A percentile compares a stretch with the other conserved stretches of the same genome.
These are phyloP conservation scores for Neurospora sp. DNA, from an alignment of 495 filamentous ascomycete genomes.

Conservation along the genomic window DNA sequence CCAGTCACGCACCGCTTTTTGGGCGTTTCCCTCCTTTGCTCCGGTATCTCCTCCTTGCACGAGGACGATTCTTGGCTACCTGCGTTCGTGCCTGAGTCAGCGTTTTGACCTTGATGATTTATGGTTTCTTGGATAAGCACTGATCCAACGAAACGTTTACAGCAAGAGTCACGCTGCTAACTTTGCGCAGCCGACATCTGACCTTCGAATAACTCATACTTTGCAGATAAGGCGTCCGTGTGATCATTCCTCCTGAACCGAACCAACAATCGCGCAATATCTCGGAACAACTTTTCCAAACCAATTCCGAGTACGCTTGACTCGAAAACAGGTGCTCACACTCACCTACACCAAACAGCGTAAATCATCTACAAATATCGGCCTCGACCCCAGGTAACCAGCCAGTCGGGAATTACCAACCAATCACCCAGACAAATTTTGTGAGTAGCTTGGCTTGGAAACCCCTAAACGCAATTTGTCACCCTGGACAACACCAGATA, in stretches of 20 bases:
- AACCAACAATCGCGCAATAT: not conserved
- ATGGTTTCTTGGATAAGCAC: not conserved
- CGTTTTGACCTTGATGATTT: not conserved
- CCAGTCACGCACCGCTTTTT: not conserved
- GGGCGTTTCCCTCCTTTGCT: not conserved
- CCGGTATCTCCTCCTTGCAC: not conserved
- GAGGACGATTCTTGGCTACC: not conserved
- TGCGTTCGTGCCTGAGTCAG: not conserved
- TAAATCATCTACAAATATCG: not conserved
- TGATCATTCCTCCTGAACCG: not conserved
- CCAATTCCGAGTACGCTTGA: not conserved
- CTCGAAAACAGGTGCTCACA: not conserved
- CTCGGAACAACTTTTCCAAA: not conserved
- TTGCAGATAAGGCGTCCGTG: not conserved
- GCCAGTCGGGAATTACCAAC: not conserved
- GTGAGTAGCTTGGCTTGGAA: not conserved
- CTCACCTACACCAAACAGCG: not conserved
- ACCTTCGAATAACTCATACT: not conserved
- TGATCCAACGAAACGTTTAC: not conserved
- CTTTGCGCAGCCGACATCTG: not conserved
- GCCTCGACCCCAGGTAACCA: not conserved
- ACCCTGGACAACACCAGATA: not conserved
- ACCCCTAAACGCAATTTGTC: not conserved
- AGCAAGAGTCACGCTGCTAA: not conserved
- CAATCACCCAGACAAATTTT: not conserved